Conservation (phyloP, 108 stramenopile genomes). For the Parmales sp. region DNA sequence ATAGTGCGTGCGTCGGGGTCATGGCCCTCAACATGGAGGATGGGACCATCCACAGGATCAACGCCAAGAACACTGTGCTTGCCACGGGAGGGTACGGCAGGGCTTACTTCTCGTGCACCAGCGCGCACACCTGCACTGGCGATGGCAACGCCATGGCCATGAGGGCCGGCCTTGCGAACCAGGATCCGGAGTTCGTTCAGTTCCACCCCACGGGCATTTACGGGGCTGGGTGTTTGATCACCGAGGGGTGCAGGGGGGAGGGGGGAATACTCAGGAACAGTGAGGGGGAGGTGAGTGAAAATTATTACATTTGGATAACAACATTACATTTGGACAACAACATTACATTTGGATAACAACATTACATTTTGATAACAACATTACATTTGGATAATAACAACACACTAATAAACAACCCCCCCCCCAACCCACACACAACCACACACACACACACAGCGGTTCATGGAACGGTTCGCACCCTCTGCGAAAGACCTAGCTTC, state of each 20-base stretch:
- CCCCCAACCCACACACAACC: neutral
- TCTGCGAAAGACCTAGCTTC: constrained; percentile 96
- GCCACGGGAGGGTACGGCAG: constrained; percentile 98
- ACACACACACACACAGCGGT: constrained; percentile 13
- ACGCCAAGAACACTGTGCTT: constrained; percentile 93
- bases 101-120: constrained; percentile 95
- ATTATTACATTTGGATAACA: no score
- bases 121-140: constrained; percentile 97
- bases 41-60: constrained; percentile 89
- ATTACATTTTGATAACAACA: no score
- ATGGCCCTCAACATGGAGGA: constrained; percentile 98
- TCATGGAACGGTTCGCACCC: constrained; percentile 99
- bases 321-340: no score
- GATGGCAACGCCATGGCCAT: constrained; percentile 97
- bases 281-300: constrained; percentile 96
- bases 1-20: constrained; percentile 84
- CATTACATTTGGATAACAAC: no score
- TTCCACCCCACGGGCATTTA: constrained; percentile 99
- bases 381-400: no score
- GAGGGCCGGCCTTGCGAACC: constrained; percentile 68
- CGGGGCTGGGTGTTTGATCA: constrained; percentile 99
- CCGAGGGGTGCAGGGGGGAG: constrained; percentile 99
- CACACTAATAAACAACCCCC: neutral
- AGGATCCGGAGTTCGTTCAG: constrained; percentile 99
- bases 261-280: constrained; percentile 92